Conservation (phyloP, 148 eudicot species). For the Pharnaceum exiguum region DNA sequence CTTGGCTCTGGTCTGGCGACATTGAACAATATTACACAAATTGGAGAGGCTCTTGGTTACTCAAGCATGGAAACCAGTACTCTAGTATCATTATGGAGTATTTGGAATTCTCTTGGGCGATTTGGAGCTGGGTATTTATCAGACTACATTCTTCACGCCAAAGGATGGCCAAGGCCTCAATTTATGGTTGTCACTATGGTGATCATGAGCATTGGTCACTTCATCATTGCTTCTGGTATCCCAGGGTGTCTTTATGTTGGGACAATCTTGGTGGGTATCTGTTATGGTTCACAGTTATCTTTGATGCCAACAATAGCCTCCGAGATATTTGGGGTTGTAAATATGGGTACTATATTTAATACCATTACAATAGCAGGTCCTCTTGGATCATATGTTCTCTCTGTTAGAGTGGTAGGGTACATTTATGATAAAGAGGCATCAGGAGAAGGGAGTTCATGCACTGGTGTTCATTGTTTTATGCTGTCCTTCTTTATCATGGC, state of each 20-base stretch:
- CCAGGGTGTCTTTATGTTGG: constrained; percentile 57
- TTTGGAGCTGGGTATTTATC: constrained; percentile 79
- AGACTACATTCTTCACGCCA: constrained; percentile 45
- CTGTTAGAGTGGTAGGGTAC: constrained; percentile 61
- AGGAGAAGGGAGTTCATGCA: constrained; percentile 31
- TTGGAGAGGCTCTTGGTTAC: constrained; percentile 69
- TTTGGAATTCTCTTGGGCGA: constrained; percentile 74
- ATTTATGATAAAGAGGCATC: constrained; percentile 59
- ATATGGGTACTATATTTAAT: constrained; percentile 73
- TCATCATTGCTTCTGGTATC: constrained; percentile 55
- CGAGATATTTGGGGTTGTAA: constrained; percentile 61
- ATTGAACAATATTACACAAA: constrained; percentile 65
- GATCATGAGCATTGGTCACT: constrained; percentile 51
- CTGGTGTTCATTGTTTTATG: constrained; percentile 53
- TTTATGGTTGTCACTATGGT: constrained; percentile 57
- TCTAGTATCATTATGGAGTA: constrained; percentile 77
- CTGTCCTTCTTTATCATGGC: constrained; percentile 64
- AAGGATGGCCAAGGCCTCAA: constrained; percentile 57
- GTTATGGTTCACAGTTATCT: constrained; percentile 72
- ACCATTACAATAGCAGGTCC: constrained; percentile 64
- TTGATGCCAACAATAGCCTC: constrained; percentile 74
- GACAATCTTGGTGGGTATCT: constrained; percentile 56
- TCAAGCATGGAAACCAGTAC: constrained; percentile 42
- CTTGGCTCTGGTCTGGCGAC: constrained; percentile 71
- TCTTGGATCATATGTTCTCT: constrained; percentile 63